A percentile compares a stretch with the other conserved stretches of the same genome.
These are phyloP conservation scores for Malassezia japonica DNA, from an alignment of 1,284 basidiomycete species.

Conservation along the genomic window DNA sequence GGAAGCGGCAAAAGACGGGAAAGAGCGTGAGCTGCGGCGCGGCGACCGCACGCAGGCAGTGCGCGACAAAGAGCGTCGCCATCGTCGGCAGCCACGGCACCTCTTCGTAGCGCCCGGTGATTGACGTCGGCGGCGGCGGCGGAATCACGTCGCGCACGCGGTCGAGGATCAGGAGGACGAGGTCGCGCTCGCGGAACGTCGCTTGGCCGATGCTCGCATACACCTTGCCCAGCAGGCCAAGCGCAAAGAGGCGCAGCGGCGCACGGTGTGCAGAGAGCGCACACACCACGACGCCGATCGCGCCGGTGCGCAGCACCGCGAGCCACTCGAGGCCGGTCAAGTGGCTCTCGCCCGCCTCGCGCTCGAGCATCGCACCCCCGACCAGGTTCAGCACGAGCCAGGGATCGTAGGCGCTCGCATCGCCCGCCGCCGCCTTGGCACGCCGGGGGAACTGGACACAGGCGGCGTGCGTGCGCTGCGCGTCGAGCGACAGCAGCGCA, in stretches of 20 bases:
- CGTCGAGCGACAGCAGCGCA: constrained; percentile 62
- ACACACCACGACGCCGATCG: constrained; percentile 64
- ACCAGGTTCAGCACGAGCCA: constrained; percentile 65
- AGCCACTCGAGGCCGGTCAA: constrained; percentile 67
- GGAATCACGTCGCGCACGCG: constrained; percentile 52
- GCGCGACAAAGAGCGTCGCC: constrained; percentile 67
- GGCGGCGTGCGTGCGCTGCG: constrained; percentile 61
- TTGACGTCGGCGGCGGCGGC: constrained; percentile 19
- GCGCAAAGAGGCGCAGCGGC: constrained; percentile 55
- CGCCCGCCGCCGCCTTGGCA: constrained; percentile 7
- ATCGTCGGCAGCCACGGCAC: constrained; percentile 59
- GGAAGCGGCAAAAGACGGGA: constrained; percentile 66
- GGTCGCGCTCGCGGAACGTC: constrained; percentile 69
- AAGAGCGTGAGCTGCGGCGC: constrained; percentile 71
- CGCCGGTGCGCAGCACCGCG: constrained; percentile 70
- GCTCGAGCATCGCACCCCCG: constrained; percentile 57
- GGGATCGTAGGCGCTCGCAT: constrained; percentile 60
- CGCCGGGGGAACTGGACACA: constrained; percentile 61
- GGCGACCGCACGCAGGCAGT: constrained; percentile 67
- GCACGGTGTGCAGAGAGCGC: constrained; percentile 62
- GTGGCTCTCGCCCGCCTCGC: constrained; percentile 29
- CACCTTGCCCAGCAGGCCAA: constrained; percentile 50
- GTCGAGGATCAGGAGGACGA: constrained; percentile 66
- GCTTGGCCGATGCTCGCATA: constrained; percentile 52
- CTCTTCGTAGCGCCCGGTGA: constrained; percentile 23